Conservation (phyloP, 768 basidiomycete genomes). For the Lactarius psammicola region DNA sequence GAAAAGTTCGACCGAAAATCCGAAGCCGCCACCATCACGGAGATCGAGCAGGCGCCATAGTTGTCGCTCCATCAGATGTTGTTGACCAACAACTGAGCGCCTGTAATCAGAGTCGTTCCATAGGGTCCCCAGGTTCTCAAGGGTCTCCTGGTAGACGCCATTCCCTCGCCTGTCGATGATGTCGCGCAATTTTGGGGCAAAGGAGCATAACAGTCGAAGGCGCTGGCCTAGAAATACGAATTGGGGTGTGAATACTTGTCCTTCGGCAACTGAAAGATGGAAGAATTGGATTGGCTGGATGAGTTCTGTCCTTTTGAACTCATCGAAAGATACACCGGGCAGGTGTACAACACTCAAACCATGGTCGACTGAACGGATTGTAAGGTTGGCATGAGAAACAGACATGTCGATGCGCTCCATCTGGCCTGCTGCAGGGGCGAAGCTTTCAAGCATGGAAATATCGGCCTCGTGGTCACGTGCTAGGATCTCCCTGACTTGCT, state of each 20-base stretch:
- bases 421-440: no score
- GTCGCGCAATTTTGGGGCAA: not conserved
- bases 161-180: not conserved
- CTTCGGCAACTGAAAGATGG: not conserved
- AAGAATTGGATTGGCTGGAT: not conserved
- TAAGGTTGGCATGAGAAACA: no score
- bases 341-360: not conserved
- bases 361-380: no score
- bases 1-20: no score
- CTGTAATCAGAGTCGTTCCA: not conserved
- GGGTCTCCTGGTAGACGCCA: not conserved
- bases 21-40: no score
- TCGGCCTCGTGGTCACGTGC: not conserved
- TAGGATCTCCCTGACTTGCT: no score
- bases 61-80: no score
- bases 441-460: not conserved
- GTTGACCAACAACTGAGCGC: not conserved
- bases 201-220: not conserved
- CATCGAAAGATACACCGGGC: not conserved
- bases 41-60: no score
- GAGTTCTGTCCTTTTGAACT: not conserved
- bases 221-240: not conserved
- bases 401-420: no score
- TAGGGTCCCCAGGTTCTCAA: not conserved
- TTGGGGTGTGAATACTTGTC: not conserved